Percentiles rank a stretch among this genome's conserved stretches.
Conservation (phyloP, 2,329 filamentous ascomycete species). For the Corinectria fuckeliana region DNA sequence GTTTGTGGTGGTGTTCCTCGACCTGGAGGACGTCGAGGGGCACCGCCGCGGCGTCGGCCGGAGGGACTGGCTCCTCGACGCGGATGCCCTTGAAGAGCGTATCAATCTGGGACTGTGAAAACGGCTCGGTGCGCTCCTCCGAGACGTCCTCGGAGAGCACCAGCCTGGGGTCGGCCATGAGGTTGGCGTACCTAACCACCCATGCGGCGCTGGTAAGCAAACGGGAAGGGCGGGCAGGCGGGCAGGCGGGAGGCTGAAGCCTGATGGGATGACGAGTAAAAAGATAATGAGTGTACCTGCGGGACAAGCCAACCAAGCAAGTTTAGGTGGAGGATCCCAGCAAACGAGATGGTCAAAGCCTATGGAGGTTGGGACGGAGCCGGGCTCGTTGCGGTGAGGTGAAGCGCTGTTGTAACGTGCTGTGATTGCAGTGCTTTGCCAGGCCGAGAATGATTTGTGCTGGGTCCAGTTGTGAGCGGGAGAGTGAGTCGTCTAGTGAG, state of each 20-base stretch:
- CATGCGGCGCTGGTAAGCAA: conserved; percentile 39
- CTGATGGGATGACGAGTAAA: conserved; percentile 18
- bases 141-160: conserved; percentile 48
- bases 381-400: conserved; percentile 16
- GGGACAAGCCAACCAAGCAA: conserved; percentile 31
- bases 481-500: conserved; percentile 16
- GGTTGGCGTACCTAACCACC: conserved; percentile 39
- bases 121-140: conserved; percentile 64
- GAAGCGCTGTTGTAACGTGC: conserved; percentile 23
- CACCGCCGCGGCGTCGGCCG: conserved; percentile 51
- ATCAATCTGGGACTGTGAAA: conserved; percentile 63
- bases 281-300: conserved; percentile 35
- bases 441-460: conserved; percentile 28
- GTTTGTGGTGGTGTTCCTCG: conserved; percentile 59
- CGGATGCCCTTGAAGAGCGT: conserved; percentile 54
- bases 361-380: conserved; percentile 18
- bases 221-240: conserved; percentile 25
- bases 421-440: conserved; percentile 27
- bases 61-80: conserved; percentile 50
- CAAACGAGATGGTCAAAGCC: neutral
- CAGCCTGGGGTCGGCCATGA: conserved; percentile 55
- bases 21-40: conserved; percentile 60
- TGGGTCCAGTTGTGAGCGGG: conserved; percentile 9
- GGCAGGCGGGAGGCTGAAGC: conserved; percentile 19
- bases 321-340: conserved; percentile 23